phyloP scores from a whole-genome alignment of 768 basidiomycete species.

The Lepiota subincarnata region DNA sequence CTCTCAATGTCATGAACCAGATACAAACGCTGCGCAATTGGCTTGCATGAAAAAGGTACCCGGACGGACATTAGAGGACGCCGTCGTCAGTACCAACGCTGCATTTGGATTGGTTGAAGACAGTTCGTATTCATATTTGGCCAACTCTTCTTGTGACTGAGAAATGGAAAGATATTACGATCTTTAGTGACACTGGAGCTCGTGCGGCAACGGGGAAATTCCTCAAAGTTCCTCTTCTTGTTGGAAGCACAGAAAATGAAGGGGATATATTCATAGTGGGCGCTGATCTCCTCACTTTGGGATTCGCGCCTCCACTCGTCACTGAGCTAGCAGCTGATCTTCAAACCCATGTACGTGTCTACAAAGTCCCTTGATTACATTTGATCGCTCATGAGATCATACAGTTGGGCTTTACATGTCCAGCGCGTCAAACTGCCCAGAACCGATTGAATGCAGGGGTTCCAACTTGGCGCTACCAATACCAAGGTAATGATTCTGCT shows the following conservation, averaged over 20 bases:
- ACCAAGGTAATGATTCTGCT: conserved; percentile 16
- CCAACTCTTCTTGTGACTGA: not conserved
- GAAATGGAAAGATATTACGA: conserved; percentile 23
- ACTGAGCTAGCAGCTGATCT: conserved; percentile 27
- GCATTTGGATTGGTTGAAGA: conserved; percentile 28
- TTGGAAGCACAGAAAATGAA: conserved; percentile 31
- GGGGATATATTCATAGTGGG: conserved; percentile 30
- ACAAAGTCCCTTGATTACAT: not conserved
- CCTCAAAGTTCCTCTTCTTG: conserved; percentile 25
- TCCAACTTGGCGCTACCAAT: conserved; percentile 26
- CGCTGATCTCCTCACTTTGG: conserved; percentile 21
- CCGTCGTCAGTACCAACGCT: conserved; percentile 24
- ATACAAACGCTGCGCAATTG: conserved; percentile 25
- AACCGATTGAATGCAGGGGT: conserved; percentile 26
- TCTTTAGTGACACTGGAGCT: conserved; percentile 26
- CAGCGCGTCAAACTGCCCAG: conserved; percentile 21
- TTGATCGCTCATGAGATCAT: not conserved
- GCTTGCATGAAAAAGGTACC: conserved; percentile 33
- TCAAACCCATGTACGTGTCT: conserved; percentile 23
- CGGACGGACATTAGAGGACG: conserved; percentile 26
- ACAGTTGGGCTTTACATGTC: conserved; percentile 28
- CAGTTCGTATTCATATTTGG: conserved; percentile 19
- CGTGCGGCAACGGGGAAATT: conserved; percentile 26
- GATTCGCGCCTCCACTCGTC: conserved; percentile 24
- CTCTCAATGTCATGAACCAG: conserved; percentile 1